These are phyloP conservation scores for Gossypium davidsonii DNA, from an alignment of 441 rosid genomes.

Conservation along the genomic window DNA sequence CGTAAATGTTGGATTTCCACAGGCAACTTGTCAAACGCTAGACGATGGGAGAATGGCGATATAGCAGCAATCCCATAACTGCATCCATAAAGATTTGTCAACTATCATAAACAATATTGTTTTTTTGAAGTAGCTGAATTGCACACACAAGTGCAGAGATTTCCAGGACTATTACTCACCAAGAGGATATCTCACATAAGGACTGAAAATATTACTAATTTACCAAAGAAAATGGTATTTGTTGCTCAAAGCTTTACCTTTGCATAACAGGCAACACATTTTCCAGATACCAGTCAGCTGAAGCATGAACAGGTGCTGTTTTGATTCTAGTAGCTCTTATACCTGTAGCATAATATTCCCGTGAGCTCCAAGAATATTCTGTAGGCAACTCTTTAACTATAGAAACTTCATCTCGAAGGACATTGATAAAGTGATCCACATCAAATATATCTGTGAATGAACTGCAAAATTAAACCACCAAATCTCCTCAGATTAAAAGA, in stretches of 20 bases:
- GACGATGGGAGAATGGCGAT: conserved; percentile 68
- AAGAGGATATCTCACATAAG: neutral
- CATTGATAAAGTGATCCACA: conserved; percentile 50
- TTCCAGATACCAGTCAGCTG: conserved; percentile 60
- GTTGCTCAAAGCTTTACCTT: conserved; percentile 35
- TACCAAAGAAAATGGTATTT: neutral
- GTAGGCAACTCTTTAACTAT: conserved; percentile 48
- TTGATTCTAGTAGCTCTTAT: conserved; percentile 68
- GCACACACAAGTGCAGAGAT: neutral
- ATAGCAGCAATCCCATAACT: conserved; percentile 64
- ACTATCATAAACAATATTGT: neutral
- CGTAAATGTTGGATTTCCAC: conserved; percentile 49
- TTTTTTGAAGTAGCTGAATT: neutral
- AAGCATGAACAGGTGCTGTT: conserved; percentile 63
- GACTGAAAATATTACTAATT: neutral
- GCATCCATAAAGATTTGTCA: conserved; percentile 19
- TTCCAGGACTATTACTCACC: neutral
- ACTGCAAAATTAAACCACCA: conserved; percentile 29
- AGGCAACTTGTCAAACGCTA: conserved; percentile 56
- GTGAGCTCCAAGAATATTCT: conserved; percentile 56
- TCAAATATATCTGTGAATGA: conserved; percentile 59
- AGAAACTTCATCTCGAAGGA: conserved; percentile 39
- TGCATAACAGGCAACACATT: conserved; percentile 56
- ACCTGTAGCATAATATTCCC: conserved; percentile 74
- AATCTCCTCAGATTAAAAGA: neutral